phyloP scores from a whole-genome alignment of 2,329 filamentous ascomycete genomes.

The Ceratocystis colombiana region DNA sequence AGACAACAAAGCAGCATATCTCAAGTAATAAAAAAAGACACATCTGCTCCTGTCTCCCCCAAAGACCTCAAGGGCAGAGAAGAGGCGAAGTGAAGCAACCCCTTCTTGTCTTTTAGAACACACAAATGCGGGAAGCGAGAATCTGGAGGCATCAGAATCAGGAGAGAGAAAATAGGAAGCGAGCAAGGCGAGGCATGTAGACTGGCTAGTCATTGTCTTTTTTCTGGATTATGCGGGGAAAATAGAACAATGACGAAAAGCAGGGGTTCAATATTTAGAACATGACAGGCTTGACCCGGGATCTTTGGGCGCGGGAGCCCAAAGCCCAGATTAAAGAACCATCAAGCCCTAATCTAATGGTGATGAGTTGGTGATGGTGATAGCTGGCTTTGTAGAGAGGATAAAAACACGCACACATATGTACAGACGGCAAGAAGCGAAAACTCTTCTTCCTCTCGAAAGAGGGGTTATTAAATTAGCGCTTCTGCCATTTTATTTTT shows the following conservation, averaged over 20 bases:
- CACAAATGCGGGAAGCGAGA: constrained; percentile 5
- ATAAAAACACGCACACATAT: neutral
- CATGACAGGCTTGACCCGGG: neutral
- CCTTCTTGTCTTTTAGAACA: neutral
- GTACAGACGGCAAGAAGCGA: neutral
- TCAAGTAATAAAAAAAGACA: too few relatives aligned
- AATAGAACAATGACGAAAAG: neutral
- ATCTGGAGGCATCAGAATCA: neutral
- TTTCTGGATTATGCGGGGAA: neutral
- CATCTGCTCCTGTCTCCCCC: too few relatives aligned
- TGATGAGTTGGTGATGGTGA: neutral
- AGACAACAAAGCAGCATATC: too few relatives aligned
- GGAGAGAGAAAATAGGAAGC: constrained; percentile 1
- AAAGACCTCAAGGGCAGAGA: neutral
- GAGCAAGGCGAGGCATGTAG: neutral
- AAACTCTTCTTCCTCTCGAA: neutral
- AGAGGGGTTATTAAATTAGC: neutral
- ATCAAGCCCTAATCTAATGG: neutral
- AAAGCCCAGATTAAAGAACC: neutral
- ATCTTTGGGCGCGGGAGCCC: neutral
- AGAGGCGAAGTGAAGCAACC: neutral
- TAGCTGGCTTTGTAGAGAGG: neutral
- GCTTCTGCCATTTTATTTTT: neutral
- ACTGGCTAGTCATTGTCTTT: neutral
- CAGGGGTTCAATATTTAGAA: too few relatives aligned